A percentile compares a stretch with the other conserved stretches of the same genome.
Evolutionary conservation across 805 yeast species (phyloP).

Genomic region (Vanderwaltozyma yarrowii): DNA sequence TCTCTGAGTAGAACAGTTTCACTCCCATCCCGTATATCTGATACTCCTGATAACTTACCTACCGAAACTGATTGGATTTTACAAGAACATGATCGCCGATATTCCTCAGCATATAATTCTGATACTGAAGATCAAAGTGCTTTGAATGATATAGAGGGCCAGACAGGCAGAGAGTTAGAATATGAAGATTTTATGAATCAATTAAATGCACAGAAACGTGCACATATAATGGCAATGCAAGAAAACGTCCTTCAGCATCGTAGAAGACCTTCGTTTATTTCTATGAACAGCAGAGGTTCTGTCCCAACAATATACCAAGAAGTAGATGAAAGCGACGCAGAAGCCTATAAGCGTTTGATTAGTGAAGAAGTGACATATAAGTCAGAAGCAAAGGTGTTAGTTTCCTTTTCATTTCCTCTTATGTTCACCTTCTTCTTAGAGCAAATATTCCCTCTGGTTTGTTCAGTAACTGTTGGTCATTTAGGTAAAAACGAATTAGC

Average conservation of each 20-base stretch:
- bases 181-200: constrained; percentile 26
- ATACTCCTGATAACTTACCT: constrained; percentile 23
- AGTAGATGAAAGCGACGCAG: constrained; percentile 12
- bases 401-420: constrained; percentile 41
- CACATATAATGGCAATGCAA: constrained; percentile 2
- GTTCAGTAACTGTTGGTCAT: constrained; percentile 77
- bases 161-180: constrained; percentile 16
- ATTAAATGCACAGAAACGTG: constrained; percentile 18
- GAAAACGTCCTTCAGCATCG: background rate
- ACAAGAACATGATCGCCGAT: constrained; percentile 32
- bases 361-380: constrained; percentile 28
- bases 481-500: constrained; percentile 71
- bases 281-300: constrained; percentile 24
- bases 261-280: constrained; percentile 21
- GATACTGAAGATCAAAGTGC: constrained; percentile 16
- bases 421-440: constrained; percentile 63
- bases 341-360: constrained; percentile 19
- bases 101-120: constrained; percentile 23
- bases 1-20: constrained; percentile 33
- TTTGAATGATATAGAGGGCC: background rate
- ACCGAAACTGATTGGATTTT: constrained; percentile 32
- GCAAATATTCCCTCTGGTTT: constrained; percentile 66
- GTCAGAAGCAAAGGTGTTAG: constrained; percentile 29
- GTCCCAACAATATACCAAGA: constrained; percentile 26
- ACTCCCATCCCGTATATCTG: constrained; percentile 33